A percentile compares a stretch with the other conserved stretches of the same genome.
Conservation (phyloP, 768 basidiomycete genomes). For the Boletus reticulatus region DNA sequence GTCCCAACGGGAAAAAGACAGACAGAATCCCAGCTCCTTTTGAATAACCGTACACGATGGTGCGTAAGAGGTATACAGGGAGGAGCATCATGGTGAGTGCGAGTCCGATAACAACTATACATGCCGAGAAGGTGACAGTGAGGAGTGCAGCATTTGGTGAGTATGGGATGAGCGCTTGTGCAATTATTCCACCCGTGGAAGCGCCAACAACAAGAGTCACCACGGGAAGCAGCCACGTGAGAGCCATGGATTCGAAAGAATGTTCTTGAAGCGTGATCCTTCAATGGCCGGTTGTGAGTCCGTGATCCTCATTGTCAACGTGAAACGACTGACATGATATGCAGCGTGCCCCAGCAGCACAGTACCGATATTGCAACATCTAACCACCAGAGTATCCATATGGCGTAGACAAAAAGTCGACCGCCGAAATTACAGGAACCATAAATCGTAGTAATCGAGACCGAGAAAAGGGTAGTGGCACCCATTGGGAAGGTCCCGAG, state of each 20-base stretch:
- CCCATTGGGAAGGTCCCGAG: constrained; percentile 57
- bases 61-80: constrained; percentile 58
- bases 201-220: constrained; percentile 71
- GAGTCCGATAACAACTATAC: constrained; percentile 56
- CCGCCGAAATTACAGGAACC: constrained; percentile 49
- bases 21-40: constrained; percentile 48
- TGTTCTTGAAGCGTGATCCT: constrained; percentile 63
- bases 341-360: constrained; percentile 60
- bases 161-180: constrained; percentile 44
- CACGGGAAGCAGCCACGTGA: constrained; percentile 73
- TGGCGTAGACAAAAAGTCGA: constrained; percentile 45
- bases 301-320: constrained; percentile 17
- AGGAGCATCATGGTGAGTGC: constrained; percentile 64
- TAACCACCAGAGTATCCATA: constrained; percentile 73
- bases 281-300: constrained; percentile 8
- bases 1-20: constrained; percentile 73
- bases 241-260: constrained; percentile 51
- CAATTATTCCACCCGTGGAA: constrained; percentile 62
- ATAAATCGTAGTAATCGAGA: constrained; percentile 46
- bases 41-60: constrained; percentile 56
- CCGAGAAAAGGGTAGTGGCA: constrained; percentile 53
- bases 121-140: constrained; percentile 52
- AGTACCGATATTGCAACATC: constrained; percentile 53
- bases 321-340: constrained; percentile 56
- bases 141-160: constrained; percentile 50